Percentiles rank a stretch among this genome's conserved stretches.
phyloP scores from a whole-genome alignment of 352 stramenopile genomes.

The Phytopythium chamaehyphon region DNA sequence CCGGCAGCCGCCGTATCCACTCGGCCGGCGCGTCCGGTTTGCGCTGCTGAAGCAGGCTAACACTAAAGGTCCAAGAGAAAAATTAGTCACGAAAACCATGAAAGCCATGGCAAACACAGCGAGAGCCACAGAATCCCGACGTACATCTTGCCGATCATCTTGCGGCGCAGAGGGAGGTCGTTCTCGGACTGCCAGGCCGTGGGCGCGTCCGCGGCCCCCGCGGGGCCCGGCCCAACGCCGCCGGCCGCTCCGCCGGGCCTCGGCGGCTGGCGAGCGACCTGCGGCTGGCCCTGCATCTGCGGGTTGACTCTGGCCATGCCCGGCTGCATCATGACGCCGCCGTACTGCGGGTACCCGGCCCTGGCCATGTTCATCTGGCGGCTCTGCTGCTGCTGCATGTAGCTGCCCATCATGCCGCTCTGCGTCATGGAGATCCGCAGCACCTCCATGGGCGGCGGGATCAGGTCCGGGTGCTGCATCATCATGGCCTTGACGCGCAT shows the following conservation, averaged over 20 bases:
- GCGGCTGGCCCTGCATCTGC: slow-evolving; percentile 26
- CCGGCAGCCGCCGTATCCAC: slow-evolving; percentile 96
- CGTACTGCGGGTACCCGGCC: slow-evolving; percentile 53
- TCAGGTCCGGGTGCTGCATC: slow-evolving; percentile 84
- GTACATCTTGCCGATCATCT: slow-evolving; percentile 92
- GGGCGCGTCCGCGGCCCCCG: slow-evolving; percentile 39
- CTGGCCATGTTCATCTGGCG: slow-evolving; percentile 59
- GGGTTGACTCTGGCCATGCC: slow-evolving; percentile 31
- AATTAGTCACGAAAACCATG: too few relatives aligned
- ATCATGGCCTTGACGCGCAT: slow-evolving; percentile 87
- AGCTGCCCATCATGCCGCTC: slow-evolving; percentile 61
- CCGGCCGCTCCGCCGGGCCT: slow-evolving; percentile 33
- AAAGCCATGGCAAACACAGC: slow-evolving; percentile 4
- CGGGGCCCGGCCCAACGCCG: slow-evolving; percentile 24
- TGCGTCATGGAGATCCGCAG: slow-evolving; percentile 83
- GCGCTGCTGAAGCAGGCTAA: slow-evolving; percentile 95
- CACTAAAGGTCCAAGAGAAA: slow-evolving; percentile 28
- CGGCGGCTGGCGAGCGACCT: slow-evolving; percentile 38
- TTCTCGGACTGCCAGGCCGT: slow-evolving; percentile 87
- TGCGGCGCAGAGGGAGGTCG: slow-evolving; percentile 76
- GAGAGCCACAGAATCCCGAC: slow-evolving; percentile 7
- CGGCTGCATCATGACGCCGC: slow-evolving; percentile 54
- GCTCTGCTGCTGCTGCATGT: slow-evolving; percentile 57
- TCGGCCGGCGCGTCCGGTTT: slow-evolving; percentile 96
- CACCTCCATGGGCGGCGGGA: slow-evolving; percentile 83